Evolutionary conservation across 2,329 filamentous ascomycete genomes (phyloP), one percentile per base, ranked within the genome.

Genomic region (Fusarium burgessii): DNA sequence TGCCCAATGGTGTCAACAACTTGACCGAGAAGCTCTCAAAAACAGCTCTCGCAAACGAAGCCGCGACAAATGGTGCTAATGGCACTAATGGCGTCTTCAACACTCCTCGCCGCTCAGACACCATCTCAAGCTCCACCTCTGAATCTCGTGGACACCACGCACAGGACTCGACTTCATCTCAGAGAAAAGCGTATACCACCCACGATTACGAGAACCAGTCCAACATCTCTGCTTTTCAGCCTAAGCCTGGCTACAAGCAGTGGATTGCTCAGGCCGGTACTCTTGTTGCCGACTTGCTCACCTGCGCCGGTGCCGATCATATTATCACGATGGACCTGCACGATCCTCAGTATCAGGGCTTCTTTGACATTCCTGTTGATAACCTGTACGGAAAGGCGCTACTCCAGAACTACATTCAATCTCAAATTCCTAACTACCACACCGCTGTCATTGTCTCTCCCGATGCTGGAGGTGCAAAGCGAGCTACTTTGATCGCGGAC

Each of bases 221-320:
- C 18, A 85, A 87, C 58, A 81, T 88, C 68, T 86, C 85, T 62
- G 86, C 86, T 76, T 86, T 91, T 79, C 89, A 94, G 79, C 91
- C 93, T 23, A 95, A 95, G 79, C 93, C 95, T 11, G 96, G 96
- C 54, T 99, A 99, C 82, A 96, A 96, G 84, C 94, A 97, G 84
- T 99, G 96, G 96, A 95, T 99, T 70, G 96, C 96, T 25, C 96
- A 98, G 83, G 95, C 96, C 43, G 96, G 96, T 66, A 98, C 95
- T 33, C 88, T 99, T 62, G 92, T 99, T 51, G 96, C 96, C 54
- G 95, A 98, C 80, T 89, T 99, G 46, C 86, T 99, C 72, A 98
- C 94, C 42, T 98, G 95, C 82, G 95, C 96, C 70, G 96, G 96
- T 72, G 94, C 96, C 47, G 95, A 99, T 80, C 96, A 98, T 82